A percentile compares a stretch with the other conserved stretches of the same genome.
phyloP scores from a whole-genome alignment of 2,329 filamentous ascomycete genomes.

The Diaporthe eres region DNA sequence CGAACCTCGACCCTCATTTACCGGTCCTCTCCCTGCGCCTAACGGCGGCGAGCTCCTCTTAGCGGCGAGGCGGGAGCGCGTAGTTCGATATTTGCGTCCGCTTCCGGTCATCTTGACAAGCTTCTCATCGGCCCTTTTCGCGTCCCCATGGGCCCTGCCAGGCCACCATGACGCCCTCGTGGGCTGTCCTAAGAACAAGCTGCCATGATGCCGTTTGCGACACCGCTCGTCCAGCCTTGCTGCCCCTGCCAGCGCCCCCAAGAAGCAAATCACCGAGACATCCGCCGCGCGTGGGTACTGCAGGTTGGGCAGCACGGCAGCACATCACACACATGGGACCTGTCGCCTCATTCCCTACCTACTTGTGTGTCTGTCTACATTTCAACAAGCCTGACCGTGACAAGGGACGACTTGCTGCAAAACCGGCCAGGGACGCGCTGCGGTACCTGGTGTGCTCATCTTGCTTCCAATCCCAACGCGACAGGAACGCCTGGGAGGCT shows the following conservation, averaged over 20 bases:
- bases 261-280: constrained; percentile 33
- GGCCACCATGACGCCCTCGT: constrained; percentile 27
- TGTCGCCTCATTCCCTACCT: not conserved
- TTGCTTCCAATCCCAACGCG: not conserved
- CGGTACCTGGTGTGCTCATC: not conserved
- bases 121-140: constrained; percentile 28
- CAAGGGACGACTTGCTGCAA: not conserved
- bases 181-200: not conserved
- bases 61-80: not conserved
- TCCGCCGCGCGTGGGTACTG: constrained; percentile 6
- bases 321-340: not conserved
- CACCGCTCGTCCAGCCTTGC: constrained; percentile 9
- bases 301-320: not conserved
- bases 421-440: not conserved
- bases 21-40: constrained; percentile 7
- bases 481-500: not conserved
- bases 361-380: not conserved
- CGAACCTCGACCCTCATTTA: constrained; percentile 4
- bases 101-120: not conserved
- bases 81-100: constrained; percentile 1
- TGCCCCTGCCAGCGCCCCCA: constrained; percentile 7
- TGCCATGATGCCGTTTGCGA: not conserved
- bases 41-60: not conserved
- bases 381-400: no score
- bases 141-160: constrained; percentile 1